Conservation (phyloP, 2,329 filamentous ascomycete genomes). For the Aspergillus tubingensis region DNA sequence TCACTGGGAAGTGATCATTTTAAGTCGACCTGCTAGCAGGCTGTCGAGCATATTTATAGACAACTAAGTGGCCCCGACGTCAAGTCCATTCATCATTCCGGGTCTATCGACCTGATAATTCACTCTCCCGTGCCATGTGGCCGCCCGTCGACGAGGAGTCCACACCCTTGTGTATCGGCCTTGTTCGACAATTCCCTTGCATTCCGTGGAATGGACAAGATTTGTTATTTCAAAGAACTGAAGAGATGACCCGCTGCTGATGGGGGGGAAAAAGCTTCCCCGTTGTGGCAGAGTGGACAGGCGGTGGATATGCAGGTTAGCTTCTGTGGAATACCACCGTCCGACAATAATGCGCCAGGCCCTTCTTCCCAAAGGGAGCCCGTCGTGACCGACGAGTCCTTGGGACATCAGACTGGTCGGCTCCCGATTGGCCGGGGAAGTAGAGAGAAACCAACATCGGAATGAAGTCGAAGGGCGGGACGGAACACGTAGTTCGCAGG, state of each 20-base stretch:
- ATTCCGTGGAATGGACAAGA: constrained; percentile 3
- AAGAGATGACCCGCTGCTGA: neutral
- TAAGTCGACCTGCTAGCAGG: neutral
- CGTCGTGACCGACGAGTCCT: neutral
- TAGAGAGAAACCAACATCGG: neutral
- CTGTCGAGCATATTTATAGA: constrained; percentile 3
- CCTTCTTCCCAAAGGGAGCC: neutral
- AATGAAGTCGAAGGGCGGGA: constrained; percentile 3
- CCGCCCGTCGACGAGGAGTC: constrained; percentile 4
- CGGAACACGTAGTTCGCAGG: constrained; percentile 11
- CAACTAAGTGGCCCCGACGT: neutral
- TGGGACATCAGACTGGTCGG: neutral
- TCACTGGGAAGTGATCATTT: neutral
- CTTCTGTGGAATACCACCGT: neutral
- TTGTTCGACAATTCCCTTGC: constrained; percentile 5
- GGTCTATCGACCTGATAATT: constrained; percentile 1
- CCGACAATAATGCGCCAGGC: neutral
- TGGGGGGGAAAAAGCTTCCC: neutral
- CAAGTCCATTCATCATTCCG: neutral
- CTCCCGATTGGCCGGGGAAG: constrained; percentile 7
- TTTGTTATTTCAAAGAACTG: neutral
- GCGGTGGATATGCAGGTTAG: neutral
- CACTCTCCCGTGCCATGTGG: constrained; percentile 8
- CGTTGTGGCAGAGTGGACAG: neutral
- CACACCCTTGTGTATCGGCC: neutral